Conservation (phyloP, 495 filamentous ascomycete species). For the Hyaloscypha hepaticicola region DNA sequence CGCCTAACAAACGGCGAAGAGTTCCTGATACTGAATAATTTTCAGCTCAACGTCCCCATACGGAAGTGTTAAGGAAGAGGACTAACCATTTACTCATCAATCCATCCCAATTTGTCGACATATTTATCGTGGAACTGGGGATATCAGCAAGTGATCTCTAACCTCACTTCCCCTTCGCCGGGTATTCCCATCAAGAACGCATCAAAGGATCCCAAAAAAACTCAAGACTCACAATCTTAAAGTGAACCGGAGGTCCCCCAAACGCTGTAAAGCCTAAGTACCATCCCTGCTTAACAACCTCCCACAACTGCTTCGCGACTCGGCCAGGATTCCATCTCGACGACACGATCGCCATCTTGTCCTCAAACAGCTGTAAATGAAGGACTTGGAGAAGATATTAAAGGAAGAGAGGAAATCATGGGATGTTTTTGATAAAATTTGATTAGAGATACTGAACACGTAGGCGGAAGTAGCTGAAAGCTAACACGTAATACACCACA, state of each 20-base stretch:
- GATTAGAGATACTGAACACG: too few relatives aligned
- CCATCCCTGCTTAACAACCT: constrained; percentile 48
- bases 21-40: constrained; percentile 79
- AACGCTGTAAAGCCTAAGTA: constrained; percentile 70
- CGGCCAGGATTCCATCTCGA: constrained; percentile 16
- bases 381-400: too few relatives aligned
- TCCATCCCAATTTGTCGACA: constrained; percentile 66
- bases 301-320: constrained; percentile 13
- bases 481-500: too few relatives aligned
- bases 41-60: too few relatives aligned
- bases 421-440: too few relatives aligned
- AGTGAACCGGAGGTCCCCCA: constrained; percentile 71
- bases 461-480: too few relatives aligned
- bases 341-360: too few relatives aligned
- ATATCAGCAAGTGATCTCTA: constrained; percentile 5
- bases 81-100: constrained; percentile 55
- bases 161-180: too few relatives aligned
- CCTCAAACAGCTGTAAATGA: too few relatives aligned
- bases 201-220: not conserved
- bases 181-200: not conserved
- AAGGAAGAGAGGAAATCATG: too few relatives aligned
- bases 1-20: constrained; percentile 78
- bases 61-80: not conserved
- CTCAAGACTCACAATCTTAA: constrained; percentile 55
- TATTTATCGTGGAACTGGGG: constrained; percentile 59